A percentile compares a stretch with the other conserved stretches of the same genome.
These are phyloP conservation scores for Fusarium poae DNA, from an alignment of 2,329 filamentous ascomycete genomes.

Conservation along the genomic window DNA sequence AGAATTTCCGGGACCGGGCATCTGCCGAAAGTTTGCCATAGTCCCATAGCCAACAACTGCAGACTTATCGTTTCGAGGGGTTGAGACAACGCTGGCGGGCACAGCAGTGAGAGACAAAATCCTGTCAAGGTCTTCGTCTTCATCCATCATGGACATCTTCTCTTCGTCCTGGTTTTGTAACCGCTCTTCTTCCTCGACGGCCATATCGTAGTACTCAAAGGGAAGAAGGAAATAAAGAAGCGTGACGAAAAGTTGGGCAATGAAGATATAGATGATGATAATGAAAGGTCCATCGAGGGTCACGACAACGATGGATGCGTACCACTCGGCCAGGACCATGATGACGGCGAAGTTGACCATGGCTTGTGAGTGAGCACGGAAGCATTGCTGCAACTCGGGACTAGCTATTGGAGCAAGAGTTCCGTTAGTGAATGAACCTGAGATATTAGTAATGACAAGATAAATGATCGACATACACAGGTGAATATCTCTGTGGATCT, in stretches of 20 bases:
- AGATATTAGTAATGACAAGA: not conserved
- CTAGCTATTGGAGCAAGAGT: not conserved
- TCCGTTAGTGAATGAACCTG: not conserved
- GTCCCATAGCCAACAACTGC: not conserved
- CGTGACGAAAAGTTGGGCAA: not conserved
- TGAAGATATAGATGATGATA: not conserved
- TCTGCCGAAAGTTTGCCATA: not conserved
- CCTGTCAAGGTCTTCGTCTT: not conserved
- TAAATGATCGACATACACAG: not conserved
- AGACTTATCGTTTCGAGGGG: not conserved
- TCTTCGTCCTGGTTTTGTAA: not conserved
- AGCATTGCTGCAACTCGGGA: not conserved
- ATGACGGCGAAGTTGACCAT: not conserved
- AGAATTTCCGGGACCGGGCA: not conserved
- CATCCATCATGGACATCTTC: not conserved
- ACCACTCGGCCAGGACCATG: constrained; percentile 2
- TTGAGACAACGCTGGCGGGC: not conserved
- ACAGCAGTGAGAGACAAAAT: too few species aligned
- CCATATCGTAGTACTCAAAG: not conserved
- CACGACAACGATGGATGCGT: constrained; percentile 8
- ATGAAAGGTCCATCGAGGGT: not conserved
- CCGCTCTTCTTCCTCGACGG: not conserved
- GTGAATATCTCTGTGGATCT: not conserved
- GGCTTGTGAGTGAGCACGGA: not conserved
- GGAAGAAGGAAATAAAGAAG: constrained; percentile 2